Percentiles rank a stretch among this genome's conserved stretches.
These are phyloP conservation scores for Puya raimondii DNA, from an alignment of 176 grass and related monocot genomes.

Conservation along the genomic window DNA sequence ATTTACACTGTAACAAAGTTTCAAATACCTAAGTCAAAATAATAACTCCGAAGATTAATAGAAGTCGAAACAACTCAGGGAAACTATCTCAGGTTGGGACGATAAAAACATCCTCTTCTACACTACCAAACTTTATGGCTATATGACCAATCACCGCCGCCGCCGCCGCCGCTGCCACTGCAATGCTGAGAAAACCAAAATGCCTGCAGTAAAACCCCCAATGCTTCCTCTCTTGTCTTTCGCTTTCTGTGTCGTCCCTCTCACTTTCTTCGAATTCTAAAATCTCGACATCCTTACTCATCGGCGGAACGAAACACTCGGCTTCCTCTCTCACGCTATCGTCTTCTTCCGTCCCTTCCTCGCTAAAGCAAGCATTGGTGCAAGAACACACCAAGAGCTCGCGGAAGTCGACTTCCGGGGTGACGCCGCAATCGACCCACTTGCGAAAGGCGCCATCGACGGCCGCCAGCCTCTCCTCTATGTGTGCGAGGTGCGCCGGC, in stretches of 20 bases:
- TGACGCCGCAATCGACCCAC: not conserved
- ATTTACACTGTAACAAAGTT: not conserved
- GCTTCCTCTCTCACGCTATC: not conserved
- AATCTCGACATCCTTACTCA: not conserved
- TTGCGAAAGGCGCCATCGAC: not conserved
- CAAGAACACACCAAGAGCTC: not conserved
- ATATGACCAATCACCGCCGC: not conserved
- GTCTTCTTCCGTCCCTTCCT: not conserved
- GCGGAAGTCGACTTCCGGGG: not conserved
- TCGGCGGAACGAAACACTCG: not conserved
- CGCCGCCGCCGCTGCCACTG: not conserved
- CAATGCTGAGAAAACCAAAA: not conserved
- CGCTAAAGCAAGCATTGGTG: constrained; percentile 8
- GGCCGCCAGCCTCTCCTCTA: not conserved
- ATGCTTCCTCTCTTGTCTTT: not conserved
- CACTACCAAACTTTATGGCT: not conserved
- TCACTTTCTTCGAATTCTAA: not conserved
- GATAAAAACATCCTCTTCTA: not conserved
- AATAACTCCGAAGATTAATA: not conserved
- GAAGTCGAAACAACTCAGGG: not conserved
- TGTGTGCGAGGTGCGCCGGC: not conserved
- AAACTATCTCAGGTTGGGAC: not conserved
- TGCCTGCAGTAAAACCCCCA: not conserved
- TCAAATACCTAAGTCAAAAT: not conserved
- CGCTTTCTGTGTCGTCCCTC: not conserved